Evolutionary conservation across 2,329 filamentous ascomycete genomes (phyloP).

Genomic region (Rugonectria rugulosa): DNA sequence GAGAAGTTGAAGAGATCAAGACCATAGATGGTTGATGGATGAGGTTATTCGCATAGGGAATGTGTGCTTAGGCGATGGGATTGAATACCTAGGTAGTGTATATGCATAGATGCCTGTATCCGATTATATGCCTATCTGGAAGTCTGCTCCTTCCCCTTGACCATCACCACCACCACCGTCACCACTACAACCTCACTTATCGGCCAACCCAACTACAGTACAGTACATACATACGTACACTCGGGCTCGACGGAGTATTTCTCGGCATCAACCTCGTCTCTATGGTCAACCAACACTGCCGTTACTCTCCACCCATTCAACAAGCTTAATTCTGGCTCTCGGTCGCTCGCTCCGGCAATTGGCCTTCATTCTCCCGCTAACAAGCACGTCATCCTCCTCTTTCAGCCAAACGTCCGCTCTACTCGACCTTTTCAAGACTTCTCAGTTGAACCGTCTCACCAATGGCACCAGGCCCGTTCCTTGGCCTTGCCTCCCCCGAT

Average conservation of each 20-base stretch:
- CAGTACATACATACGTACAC: too few relatives aligned
- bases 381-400: conserved; percentile 33
- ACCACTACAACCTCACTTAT: too few relatives aligned
- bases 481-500: neutral
- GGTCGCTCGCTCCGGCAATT: conserved; percentile 34
- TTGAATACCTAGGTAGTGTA: too few relatives aligned
- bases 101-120: too few relatives aligned
- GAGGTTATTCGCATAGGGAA: too few relatives aligned
- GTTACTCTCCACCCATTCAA: neutral
- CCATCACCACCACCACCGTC: too few relatives aligned
- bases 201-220: too few relatives aligned
- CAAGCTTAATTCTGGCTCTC: conserved; percentile 25
- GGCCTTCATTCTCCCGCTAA: conserved; percentile 13
- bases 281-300: neutral
- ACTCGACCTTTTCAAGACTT: conserved; percentile 18
- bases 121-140: too few relatives aligned
- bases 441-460: neutral
- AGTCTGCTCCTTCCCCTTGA: too few relatives aligned
- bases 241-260: too few relatives aligned
- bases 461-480: conserved; percentile 9
- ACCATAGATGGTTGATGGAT: neutral
- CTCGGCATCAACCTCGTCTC: neutral
- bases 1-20: neutral
- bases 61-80: too few relatives aligned
- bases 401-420: conserved; percentile 20